Base-by-base conservation (phyloP, 441 rosid species). In the Adansonia madagascariensis region DNA sequence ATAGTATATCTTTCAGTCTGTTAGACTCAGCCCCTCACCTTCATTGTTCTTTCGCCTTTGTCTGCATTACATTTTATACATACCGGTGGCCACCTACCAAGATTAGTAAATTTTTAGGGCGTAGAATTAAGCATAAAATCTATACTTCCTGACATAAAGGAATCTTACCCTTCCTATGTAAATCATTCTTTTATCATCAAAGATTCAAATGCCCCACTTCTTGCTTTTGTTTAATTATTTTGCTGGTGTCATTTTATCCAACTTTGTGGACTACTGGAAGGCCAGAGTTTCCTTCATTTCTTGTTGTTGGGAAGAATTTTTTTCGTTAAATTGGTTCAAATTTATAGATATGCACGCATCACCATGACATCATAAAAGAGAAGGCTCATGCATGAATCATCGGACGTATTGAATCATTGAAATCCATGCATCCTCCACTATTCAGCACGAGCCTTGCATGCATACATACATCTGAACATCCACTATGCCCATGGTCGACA, bases 341-440 rank as follows among this genome's bases (percentile, higher is more conserved):
- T 12, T n/a, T 59, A 69, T n/a, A 11, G 47, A 67, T 18, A 6
- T 46, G 63, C 70, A 70, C 6, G 41, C 57, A 75, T 80, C 73
- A 68, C 35, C 60, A 17, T 47, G 70, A 77, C 43, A 43, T 43
- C 63, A 18, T 24, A 17, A 6, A 46, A 69, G 22, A 55, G 8
- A 46, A 67, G 24, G 4, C 52, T 17, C 4, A 60, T 18, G 52
- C 83, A 80, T 31, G 75, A 80, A 57, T 75, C 75, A 80, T 85
- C 67, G n/a, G 55, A 59, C 35, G 63, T 10, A 14, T 57, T 71
- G 74, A 66, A 78, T 78, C 77, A 77, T 67, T 65, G 61, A 1
- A 65, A 72, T 69, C 47, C 80, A 81, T 75, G 63, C 81, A 79
- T 66, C 82, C 80, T 43, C 77, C 80, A 61, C 31, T 82, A 78